Evolutionary conservation across 441 rosid species (phyloP).

Genomic region (Isatis lusitanica): DNA sequence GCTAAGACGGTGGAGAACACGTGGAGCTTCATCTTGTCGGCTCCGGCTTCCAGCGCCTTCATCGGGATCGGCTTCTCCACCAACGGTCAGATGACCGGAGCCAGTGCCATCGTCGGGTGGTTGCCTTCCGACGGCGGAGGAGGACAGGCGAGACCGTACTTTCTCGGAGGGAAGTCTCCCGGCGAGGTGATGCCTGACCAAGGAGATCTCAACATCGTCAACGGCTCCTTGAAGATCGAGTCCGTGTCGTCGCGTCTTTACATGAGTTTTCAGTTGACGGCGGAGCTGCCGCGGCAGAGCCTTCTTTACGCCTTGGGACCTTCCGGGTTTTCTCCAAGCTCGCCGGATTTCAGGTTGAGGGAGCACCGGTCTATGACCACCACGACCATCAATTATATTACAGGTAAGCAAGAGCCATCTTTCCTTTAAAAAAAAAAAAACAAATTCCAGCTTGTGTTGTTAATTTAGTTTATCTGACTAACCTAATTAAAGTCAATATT

Average conservation of each 20-base stretch:
- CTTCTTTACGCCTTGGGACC: slow-evolving; percentile 69
- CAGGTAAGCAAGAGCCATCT: slow-evolving; percentile 48
- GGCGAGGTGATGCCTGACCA: slow-evolving; percentile 51
- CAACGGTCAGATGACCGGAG: slow-evolving; percentile 60
- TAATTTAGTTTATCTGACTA: not conserved
- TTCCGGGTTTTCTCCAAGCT: slow-evolving; percentile 43
- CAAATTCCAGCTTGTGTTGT: not conserved
- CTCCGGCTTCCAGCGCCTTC: slow-evolving; percentile 46
- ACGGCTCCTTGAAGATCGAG: slow-evolving; percentile 39
- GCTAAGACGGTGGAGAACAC: slow-evolving; percentile 34
- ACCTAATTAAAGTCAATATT: slow-evolving; percentile 14
- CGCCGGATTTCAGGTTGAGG: slow-evolving; percentile 43
- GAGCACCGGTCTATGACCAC: slow-evolving; percentile 53
- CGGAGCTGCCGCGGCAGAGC: slow-evolving; percentile 42
- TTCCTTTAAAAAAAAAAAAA: not conserved
- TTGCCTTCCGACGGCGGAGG: slow-evolving; percentile 38
- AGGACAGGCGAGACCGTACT: slow-evolving; percentile 46
- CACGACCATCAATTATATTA: slow-evolving; percentile 52
- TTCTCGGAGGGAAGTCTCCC: slow-evolving; percentile 46
- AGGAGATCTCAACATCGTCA: slow-evolving; percentile 47
- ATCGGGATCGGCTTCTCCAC: slow-evolving; percentile 77
- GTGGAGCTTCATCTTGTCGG: slow-evolving; percentile 81
- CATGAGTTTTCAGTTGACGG: slow-evolving; percentile 62
- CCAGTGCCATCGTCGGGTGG: slow-evolving; percentile 88
- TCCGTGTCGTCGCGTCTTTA: slow-evolving; percentile 53